Base-by-base conservation (phyloP, 176 grass and related monocot genomes). In the Themeda triandra region DNA sequence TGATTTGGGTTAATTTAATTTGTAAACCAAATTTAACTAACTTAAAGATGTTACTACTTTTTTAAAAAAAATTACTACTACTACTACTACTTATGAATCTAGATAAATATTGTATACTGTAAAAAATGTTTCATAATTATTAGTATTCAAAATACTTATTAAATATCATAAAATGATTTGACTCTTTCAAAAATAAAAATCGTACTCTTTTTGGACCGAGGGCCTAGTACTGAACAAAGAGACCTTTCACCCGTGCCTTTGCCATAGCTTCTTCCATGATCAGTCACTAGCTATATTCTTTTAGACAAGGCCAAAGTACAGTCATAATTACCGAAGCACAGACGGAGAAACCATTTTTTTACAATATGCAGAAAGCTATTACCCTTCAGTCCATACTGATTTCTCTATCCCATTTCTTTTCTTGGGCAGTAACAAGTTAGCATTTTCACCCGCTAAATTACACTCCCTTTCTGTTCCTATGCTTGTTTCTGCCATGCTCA, bases 201-300 rank as follows among this genome's bases (percentile, higher is more conserved):
- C n/a, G n/a, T 35, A 35, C 6, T 39, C 49, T 8, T 21, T 53
- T 21, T 6, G 49, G 6, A 53, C 18, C 49, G 18, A 19, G 49
- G 46, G 13, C 0, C 17, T 51, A 49, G 30, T 32, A 51, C 31
- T 40, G 31, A 44, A 71, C 33, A 8, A 35, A 58, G 46, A 73
- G 41, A 42, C 33, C 13, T 65, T 79, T 74, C 35, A 42, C 21
- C 41, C 65, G 28, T n/a, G 32, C 80, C 21, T 69, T 17, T 17
- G 13, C 69, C 86, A 35, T 88, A 73, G 65, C 87, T 86, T 67
- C 81, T 82, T 88, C 51, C 42, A 35, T 70, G 79, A 86, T 37
- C 74, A 83, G 79, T 88, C 82, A 86, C 78, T 85, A 81, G 37
- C 78, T 85, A 81, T n/a, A 76, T 81, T 89, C 39, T 80, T 89